Evolutionary conservation across 2,329 filamentous ascomycete species (phyloP), one percentile per base, ranked within the genome.

Genomic region (Sphaerostilbella broomeana): DNA sequence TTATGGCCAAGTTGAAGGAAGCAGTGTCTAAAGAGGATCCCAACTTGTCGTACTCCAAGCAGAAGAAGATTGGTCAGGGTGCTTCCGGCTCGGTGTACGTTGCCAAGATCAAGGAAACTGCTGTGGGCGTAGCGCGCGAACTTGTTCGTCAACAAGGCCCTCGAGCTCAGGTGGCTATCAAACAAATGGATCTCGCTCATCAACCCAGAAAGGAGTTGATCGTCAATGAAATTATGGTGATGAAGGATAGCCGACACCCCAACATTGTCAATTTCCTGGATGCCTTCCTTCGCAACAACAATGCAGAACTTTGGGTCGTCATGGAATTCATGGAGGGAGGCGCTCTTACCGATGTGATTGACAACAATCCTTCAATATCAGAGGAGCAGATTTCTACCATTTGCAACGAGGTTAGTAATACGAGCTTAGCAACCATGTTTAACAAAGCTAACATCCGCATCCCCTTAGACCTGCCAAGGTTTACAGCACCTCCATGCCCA

Each of bases 261-360:
- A 98, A 98, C 64, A 98, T 98, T 69, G 92, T 98, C 64, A 98
- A 98, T 67, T 98, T 95, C 68, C 70, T 98, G 22, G 92, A 98
- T 53, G 89, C 90, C 4, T 98, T 97, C 72, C 68, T 98, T 57
- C 86, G 92, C 56, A 94, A 95, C 62, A 90, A 92, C 62, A 88
- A 86, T 55, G 78, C 85, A 39, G 92, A 98, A 62, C 75, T 98
- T n/a, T 98, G 92, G 92, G 88, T 98, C 9, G 90, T 98, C 37
- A 95, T 98, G 92, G 92, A 98, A 68, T 98, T 89, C 57, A 98
- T 98, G 92, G 92, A 98, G 67, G 92, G 92, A 54, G 92, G 92
- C 67, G 86, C 92, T 46, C 69, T 98, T 61, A 98, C 92, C 1
- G 92, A 98, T 70, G 88, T 98, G 45, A 98, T 98, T 64, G 92